These are phyloP conservation scores for Penicillium coffeae DNA, from an alignment of 495 filamentous ascomycete species.

Conservation along the genomic window DNA sequence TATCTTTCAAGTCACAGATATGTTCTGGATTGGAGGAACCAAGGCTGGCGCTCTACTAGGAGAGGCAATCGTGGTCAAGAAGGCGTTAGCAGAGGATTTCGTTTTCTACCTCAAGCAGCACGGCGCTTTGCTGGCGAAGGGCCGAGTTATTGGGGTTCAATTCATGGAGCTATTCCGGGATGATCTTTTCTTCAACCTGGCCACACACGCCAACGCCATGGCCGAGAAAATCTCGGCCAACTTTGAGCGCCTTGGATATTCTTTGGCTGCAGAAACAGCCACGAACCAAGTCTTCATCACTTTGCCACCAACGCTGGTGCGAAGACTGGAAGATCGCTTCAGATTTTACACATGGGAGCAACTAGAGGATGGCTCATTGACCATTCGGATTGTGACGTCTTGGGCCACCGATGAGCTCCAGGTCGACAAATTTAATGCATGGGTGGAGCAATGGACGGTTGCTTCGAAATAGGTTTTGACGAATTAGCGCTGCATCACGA, in stretches of 20 bases:
- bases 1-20: conserved; percentile 36
- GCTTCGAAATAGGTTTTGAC: conserved; percentile 7
- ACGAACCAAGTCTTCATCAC: conserved; percentile 38
- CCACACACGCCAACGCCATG: conserved; percentile 39
- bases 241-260: conserved; percentile 28
- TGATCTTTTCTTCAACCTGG: conserved; percentile 37
- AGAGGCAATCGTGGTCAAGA: conserved; percentile 40
- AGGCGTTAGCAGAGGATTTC: conserved; percentile 35
- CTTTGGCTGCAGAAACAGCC: conserved; percentile 28
- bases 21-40: conserved; percentile 47
- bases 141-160: conserved; percentile 39
- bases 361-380: conserved; percentile 19
- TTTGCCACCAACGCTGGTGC: conserved; percentile 19
- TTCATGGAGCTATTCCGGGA: conserved; percentile 41
- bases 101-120: conserved; percentile 44
- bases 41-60: conserved; percentile 42
- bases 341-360: conserved; percentile 36
- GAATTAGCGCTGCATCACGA: conserved; percentile 3
- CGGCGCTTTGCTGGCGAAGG: conserved; percentile 43
- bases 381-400: conserved; percentile 34
- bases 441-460: conserved; percentile 26
- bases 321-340: conserved; percentile 26
- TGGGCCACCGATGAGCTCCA: conserved; percentile 36
- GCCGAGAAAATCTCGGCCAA: conserved; percentile 30
- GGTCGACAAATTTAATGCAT: conserved; percentile 33